phyloP scores from a whole-genome alignment of 345 rosid species.

The Mallotus nudiflorus region DNA sequence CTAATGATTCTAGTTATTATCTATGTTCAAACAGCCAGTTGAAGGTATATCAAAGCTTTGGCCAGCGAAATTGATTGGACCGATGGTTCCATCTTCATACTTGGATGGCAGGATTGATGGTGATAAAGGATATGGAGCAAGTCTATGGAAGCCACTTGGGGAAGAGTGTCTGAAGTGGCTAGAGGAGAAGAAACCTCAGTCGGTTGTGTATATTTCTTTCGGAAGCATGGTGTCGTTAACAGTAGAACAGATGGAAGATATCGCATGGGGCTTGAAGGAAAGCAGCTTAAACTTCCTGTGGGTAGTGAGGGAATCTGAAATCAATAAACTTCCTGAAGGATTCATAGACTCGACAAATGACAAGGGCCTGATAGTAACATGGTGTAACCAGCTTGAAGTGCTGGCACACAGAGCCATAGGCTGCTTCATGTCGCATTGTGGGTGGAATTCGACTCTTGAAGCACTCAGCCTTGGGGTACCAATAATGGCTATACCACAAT shows the following conservation, averaged over 20 bases:
- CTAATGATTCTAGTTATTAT: background rate
- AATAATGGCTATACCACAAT: slow-evolving; percentile 63
- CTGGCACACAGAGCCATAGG: slow-evolving; percentile 51
- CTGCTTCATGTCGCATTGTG: slow-evolving; percentile 70
- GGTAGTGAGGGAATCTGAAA: slow-evolving; percentile 63
- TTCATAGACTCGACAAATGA: slow-evolving; percentile 46
- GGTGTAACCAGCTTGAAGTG: slow-evolving; percentile 75
- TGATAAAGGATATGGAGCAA: slow-evolving; percentile 66
- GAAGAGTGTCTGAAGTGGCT: slow-evolving; percentile 71
- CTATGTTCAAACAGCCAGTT: slow-evolving; percentile 40
- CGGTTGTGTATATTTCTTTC: slow-evolving; percentile 59
- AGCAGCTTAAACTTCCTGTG: slow-evolving; percentile 56
- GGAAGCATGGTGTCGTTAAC: slow-evolving; percentile 68
- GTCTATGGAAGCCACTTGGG: slow-evolving; percentile 57
- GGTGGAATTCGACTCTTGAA: slow-evolving; percentile 79
- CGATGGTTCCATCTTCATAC: slow-evolving; percentile 66
- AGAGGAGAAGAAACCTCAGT: slow-evolving; percentile 41
- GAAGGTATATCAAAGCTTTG: slow-evolving; percentile 42
- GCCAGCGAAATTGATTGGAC: slow-evolving; percentile 69
- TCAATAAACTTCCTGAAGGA: slow-evolving; percentile 42
- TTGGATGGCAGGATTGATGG: slow-evolving; percentile 47
- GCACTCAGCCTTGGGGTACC: slow-evolving; percentile 69
- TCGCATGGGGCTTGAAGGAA: slow-evolving; percentile 50
- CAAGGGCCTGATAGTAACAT: slow-evolving; percentile 47
- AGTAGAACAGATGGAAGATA: slow-evolving; percentile 45